Evolutionary conservation across 768 basidiomycete species (phyloP), one percentile per base, ranked within the genome.

Genomic region (Russula brevipes): DNA sequence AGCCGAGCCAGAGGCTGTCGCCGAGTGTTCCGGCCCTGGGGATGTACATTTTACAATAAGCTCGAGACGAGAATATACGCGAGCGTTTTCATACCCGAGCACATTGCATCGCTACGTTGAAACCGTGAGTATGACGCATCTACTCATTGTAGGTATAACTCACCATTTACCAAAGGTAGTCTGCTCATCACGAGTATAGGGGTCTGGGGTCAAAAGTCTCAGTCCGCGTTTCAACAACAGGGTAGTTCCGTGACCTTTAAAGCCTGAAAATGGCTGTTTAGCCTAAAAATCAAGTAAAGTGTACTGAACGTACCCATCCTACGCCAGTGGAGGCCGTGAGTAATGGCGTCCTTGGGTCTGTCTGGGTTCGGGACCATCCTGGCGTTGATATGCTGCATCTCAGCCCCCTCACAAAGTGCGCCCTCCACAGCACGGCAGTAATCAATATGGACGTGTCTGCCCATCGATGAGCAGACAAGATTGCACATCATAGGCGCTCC

Each of bases 401-500:
- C 82, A 1, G 75, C 66, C 0, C 75, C 78, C 0, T 69, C 70
- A 67, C 85, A 87, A 3, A 66, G 57, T 0, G 68, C 69, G 8
- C 62, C 71, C n/a, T 72, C 67, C 44, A 73, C 69, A 1, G 79
- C 72, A 0, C 82, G 78, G 65, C 85, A 86, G 57, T 80, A 82
- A 63, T 81, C 84, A 33, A 86, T 72, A 67, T 86, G 85, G 0
- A 74, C 73, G 57, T 86, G 85, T n/a, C 86, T 72, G 0, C 85
- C 85, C 73, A 85, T 74, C 10, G 80, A 72, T 1, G 78, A 75
- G 64, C 83, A 87, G 31, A 83, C 70, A 6, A 85, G 73, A 53
- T 77, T 85, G 68, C 85, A 86, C 76, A 85, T 76, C 82, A 85
- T 83, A 0, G 85, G 85, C 0, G 83, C 82, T 4, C 85, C 83